Base-by-base conservation (phyloP, 208 protist species). In the Acanthamoeba lugdunensis region DNA sequence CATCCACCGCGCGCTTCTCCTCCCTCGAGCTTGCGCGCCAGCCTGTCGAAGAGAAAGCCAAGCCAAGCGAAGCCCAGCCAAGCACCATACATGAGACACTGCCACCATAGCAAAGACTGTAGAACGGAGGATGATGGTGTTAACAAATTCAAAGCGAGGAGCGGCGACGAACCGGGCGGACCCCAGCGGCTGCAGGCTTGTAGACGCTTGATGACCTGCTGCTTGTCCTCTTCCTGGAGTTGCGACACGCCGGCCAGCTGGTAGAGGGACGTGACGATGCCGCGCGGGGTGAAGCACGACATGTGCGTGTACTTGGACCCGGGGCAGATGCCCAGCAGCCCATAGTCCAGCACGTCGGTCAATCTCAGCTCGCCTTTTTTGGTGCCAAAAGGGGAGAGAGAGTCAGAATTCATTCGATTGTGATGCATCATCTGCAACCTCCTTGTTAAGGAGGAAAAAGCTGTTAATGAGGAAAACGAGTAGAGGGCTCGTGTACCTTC, bases 141-240 rank as follows among this genome's bases (percentile, higher is more conserved):
- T 45, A 73, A 14, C 23, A 33, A n/a, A 13, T 11, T 37, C n/a
- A 73, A 73, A n/a, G 23, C 9, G 9, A 73, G 65, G n/a, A 73
- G n/a, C 9, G 30, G 30, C 16, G 23, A 23, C 65, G 65, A n/a
- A 73, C 65, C 65, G 2, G 65, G 65, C 1, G 65, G 65, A 23
- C 65, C 30, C 65, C 65, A 73, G 30, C 65, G 65, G 30, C 30
- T 73, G 65, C 65, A 73, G n/a, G 23, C 65, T 6, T 73, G 23
- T 9, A 73, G 65, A 14, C 65, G 65, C n/a, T 73, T 73, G 23
- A 73, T 73, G 65, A 73, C 23, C n/a, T 37, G 21, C 65, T 73
- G 21, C 65, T 73, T 73, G 65, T 73, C 65, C 65, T 73, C 65
- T 73, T 73, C 65, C 23, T 73, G 65, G 9, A 73, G 65, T 23